Percentiles rank a stretch among this genome's conserved stretches.
Conservation (phyloP, 306 rosid genomes). For the Betula pendula region DNA sequence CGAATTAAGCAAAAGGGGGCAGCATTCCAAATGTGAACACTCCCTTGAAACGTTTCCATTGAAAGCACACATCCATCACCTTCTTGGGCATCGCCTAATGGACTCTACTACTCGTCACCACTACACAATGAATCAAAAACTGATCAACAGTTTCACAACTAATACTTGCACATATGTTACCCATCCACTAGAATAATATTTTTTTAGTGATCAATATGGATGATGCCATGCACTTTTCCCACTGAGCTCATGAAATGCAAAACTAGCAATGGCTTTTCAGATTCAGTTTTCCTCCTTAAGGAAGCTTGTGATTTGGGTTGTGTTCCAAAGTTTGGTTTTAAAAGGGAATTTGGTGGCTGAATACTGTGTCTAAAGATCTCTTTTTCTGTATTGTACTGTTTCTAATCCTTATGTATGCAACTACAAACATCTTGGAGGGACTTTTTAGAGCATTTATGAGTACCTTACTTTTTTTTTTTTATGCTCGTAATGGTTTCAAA, state of each 20-base stretch:
- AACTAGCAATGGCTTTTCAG: not conserved
- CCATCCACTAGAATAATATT: not conserved
- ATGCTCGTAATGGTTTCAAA: not conserved
- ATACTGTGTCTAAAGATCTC: not conserved
- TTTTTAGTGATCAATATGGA: not conserved
- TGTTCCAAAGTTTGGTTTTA: not conserved
- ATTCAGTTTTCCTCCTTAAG: not conserved
- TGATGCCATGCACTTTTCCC: not conserved
- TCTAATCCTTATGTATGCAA: not conserved
- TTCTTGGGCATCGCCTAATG: no score
- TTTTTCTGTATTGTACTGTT: not conserved
- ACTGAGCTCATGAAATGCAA: not conserved
- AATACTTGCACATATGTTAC: no score
- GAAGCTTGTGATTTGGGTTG: not conserved
- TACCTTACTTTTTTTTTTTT: not conserved
- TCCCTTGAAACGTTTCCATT: no score
- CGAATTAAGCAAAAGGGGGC: no score
- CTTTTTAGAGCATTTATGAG: not conserved
- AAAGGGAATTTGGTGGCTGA: not conserved
- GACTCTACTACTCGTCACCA: no score
- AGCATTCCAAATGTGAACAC: no score
- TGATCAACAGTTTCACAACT: no score
- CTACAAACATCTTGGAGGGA: not conserved
- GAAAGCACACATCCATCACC: no score
- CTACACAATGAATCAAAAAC: no score